phyloP scores from a whole-genome alignment of 495 filamentous ascomycete genomes.

The Podospora conica region DNA sequence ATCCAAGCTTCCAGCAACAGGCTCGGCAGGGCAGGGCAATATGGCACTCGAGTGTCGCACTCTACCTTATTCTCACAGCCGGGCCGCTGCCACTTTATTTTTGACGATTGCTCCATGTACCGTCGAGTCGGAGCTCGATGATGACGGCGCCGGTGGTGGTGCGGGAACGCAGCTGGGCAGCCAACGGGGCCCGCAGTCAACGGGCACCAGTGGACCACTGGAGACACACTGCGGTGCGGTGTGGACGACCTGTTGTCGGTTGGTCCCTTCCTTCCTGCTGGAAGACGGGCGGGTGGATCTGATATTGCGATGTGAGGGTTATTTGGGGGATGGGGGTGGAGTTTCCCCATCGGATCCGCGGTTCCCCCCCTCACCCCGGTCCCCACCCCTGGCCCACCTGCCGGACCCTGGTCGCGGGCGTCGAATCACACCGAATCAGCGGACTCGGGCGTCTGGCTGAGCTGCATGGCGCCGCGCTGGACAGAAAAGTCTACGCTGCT shows the following conservation, averaged over 20 bases:
- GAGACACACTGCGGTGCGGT: background rate
- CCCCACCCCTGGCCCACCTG: background rate
- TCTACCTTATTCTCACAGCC: background rate
- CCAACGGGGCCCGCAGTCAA: background rate
- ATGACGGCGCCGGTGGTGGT: background rate
- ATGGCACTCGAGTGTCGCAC: background rate
- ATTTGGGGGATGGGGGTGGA: conserved; percentile 15
- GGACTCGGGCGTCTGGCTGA: background rate
- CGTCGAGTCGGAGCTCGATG: background rate
- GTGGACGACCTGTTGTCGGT: background rate
- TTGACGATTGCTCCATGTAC: background rate
- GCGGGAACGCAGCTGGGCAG: background rate
- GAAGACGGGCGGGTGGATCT: background rate
- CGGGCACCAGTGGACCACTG: background rate
- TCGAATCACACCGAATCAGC: conserved; percentile 7
- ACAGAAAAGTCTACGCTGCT: background rate
- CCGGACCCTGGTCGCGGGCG: conserved; percentile 4
- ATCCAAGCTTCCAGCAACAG: background rate
- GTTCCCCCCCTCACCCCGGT: background rate
- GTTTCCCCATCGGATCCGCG: conserved; percentile 30
- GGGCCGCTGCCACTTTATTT: background rate
- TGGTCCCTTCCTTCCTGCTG: background rate
- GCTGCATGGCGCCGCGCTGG: background rate
- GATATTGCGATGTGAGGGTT: conserved; percentile 12
- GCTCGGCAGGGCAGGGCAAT: background rate